Conservation (phyloP, 768 basidiomycete species). For the Tricholoma sp. region DNA sequence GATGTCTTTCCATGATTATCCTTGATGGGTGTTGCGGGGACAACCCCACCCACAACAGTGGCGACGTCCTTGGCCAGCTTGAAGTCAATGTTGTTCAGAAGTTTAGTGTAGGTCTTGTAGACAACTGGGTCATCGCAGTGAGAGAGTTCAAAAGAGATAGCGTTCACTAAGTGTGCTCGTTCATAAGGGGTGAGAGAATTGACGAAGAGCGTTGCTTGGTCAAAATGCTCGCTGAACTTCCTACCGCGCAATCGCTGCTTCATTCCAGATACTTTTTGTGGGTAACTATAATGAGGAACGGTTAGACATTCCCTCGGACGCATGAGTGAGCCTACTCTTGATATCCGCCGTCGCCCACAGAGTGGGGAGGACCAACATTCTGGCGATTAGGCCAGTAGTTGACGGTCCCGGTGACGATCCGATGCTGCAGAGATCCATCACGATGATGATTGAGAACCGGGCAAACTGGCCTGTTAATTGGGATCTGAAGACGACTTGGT, state of each 20-base stretch:
- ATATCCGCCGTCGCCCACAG: slow-evolving; percentile 51
- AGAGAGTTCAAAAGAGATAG: slow-evolving; percentile 77
- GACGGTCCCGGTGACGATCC: slow-evolving; percentile 49
- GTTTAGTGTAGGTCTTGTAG: slow-evolving; percentile 58
- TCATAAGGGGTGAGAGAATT: slow-evolving; percentile 73
- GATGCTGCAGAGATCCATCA: slow-evolving; percentile 53
- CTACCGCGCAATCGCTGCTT: slow-evolving; percentile 58
- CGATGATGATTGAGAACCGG: slow-evolving; percentile 69
- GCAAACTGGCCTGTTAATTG: slow-evolving; percentile 78
- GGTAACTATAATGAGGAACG: slow-evolving; percentile 30
- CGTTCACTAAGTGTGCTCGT: slow-evolving; percentile 63
- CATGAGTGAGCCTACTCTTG: slow-evolving; percentile 35
- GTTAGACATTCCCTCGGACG: too few relatives aligned
- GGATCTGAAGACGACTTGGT: slow-evolving; percentile 40
- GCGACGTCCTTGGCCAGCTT: slow-evolving; percentile 70
- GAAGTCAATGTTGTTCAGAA: slow-evolving; percentile 70
- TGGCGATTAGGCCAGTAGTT: slow-evolving; percentile 87
- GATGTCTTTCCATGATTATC: slow-evolving; percentile 55
- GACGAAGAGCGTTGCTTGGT: slow-evolving; percentile 76
- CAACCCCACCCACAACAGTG: slow-evolving; percentile 51
- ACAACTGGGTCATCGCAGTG: slow-evolving; percentile 77
- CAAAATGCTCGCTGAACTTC: slow-evolving; percentile 76
- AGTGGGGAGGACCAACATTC: slow-evolving; percentile 41
- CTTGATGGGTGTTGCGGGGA: slow-evolving; percentile 47
- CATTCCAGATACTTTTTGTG: slow-evolving; percentile 46